Evolutionary conservation across 192 early-diverging fungal species (phyloP).

Genomic region (Coemansia sp.): DNA sequence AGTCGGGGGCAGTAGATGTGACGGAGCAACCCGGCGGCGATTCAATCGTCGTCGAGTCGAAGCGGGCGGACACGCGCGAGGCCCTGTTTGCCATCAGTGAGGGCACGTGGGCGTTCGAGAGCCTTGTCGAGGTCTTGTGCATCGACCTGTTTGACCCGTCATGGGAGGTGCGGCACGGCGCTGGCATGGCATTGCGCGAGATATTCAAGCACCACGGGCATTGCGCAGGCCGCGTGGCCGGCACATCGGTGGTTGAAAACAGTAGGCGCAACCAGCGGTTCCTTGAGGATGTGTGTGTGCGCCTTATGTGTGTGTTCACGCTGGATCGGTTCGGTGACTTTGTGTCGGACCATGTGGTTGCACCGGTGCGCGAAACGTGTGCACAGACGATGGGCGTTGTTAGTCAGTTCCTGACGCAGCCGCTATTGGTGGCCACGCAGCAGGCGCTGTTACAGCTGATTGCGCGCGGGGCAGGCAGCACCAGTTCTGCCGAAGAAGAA

Average conservation of each 20-base stretch:
- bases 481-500: background rate
- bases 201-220: conserved; percentile 83
- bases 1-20: conserved; percentile 19
- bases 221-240: conserved; percentile 72
- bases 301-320: conserved; percentile 91
- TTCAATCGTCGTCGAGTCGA: conserved; percentile 71
- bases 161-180: conserved; percentile 97
- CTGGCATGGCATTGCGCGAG: conserved; percentile 89
- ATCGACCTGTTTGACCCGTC: conserved; percentile 69
- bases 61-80: conserved; percentile 41
- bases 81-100: conserved; percentile 52
- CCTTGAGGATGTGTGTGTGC: conserved; percentile 85
- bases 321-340: conserved; percentile 97
- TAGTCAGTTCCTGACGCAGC: conserved; percentile 61
- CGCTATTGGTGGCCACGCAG: conserved; percentile 58
- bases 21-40: conserved; percentile 56
- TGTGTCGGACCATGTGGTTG: conserved; percentile 90
- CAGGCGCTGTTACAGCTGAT: conserved; percentile 62
- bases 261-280: conserved; percentile 67
- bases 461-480: conserved; percentile 27
- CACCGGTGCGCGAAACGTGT: conserved; percentile 95
- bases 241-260: conserved; percentile 61
- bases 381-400: conserved; percentile 78
- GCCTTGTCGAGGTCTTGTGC: conserved; percentile 66
- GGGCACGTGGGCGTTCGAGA: conserved; percentile 73